These are phyloP conservation scores for Flaveria ramosissima DNA, from an alignment of 129 eudicot genomes.

Conservation along the genomic window DNA sequence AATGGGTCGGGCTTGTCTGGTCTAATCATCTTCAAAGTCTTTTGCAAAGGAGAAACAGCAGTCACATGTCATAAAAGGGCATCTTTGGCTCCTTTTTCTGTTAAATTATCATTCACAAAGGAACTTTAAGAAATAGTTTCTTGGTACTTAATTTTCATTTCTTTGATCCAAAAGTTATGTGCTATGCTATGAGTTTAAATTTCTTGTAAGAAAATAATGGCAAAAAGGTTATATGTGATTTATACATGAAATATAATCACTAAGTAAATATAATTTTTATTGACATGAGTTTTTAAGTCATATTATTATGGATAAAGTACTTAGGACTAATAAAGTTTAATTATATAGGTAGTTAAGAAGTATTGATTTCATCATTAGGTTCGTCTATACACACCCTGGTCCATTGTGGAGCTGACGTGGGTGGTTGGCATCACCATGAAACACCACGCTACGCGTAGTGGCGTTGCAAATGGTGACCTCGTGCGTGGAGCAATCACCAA, in stretches of 20 bases:
- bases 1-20: constrained; percentile 30
- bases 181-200: neutral
- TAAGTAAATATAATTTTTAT: no score
- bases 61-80: constrained; percentile 33
- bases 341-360: no score
- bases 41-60: constrained; percentile 12
- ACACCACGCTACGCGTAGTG: no score
- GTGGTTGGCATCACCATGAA: no score
- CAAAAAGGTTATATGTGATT: neutral
- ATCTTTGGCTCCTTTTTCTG: constrained; percentile 32
- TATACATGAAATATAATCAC: neutral
- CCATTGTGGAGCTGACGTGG: no score
- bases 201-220: neutral
- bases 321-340: no score
- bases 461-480: no score
- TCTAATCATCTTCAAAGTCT: constrained; percentile 11
- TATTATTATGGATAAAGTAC: no score
- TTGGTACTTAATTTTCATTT: neutral
- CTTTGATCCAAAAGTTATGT: neutral
- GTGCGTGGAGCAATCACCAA: no score
- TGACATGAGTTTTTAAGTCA: no score
- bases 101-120: neutral
- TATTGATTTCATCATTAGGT: no score
- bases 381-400: no score
- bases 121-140: neutral